Evolutionary conservation across 129 eudicot species (phyloP).

Genomic region (Helichrysum umbraculigerum): DNA sequence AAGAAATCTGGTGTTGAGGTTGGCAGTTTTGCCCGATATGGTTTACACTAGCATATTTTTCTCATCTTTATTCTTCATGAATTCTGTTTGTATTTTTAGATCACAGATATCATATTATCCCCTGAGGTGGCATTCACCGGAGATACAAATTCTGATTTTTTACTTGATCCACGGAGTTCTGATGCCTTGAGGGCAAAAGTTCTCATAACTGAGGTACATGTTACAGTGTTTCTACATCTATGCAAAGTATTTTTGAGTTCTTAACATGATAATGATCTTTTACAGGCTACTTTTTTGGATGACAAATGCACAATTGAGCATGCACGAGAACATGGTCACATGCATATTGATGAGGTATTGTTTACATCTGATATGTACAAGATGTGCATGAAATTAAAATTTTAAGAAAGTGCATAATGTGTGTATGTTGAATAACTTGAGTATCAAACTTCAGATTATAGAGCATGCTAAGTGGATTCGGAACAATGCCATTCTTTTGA

Average conservation of each 20-base stretch:
- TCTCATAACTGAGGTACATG: conserved; percentile 83
- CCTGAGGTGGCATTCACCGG: conserved; percentile 99
- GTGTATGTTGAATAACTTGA: neutral
- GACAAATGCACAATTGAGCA: conserved; percentile 69
- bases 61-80: conserved; percentile 1
- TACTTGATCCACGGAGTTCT: conserved; percentile 84
- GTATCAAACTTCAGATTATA: conserved; percentile 54
- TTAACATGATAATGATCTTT: conserved; percentile 7
- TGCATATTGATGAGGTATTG: conserved; percentile 85
- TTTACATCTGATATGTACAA: neutral
- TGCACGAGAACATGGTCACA: conserved; percentile 96
- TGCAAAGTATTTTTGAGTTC: neutral
- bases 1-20: conserved; percentile 98
- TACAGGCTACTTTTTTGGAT: conserved; percentile 93
- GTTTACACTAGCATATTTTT: neutral
- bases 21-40: conserved; percentile 17
- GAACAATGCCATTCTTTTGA: conserved; percentile 72
- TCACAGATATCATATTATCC: conserved; percentile 77
- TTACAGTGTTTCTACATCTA: neutral
- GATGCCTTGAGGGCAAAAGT: conserved; percentile 94
- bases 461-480: conserved; percentile 91
- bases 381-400: neutral
- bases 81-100: conserved; percentile 40
- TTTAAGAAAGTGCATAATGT: neutral
- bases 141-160: conserved; percentile 87